phyloP scores from a whole-genome alignment of 2,329 filamentous ascomycete species.

The Neopestalotiopsis sp. region DNA sequence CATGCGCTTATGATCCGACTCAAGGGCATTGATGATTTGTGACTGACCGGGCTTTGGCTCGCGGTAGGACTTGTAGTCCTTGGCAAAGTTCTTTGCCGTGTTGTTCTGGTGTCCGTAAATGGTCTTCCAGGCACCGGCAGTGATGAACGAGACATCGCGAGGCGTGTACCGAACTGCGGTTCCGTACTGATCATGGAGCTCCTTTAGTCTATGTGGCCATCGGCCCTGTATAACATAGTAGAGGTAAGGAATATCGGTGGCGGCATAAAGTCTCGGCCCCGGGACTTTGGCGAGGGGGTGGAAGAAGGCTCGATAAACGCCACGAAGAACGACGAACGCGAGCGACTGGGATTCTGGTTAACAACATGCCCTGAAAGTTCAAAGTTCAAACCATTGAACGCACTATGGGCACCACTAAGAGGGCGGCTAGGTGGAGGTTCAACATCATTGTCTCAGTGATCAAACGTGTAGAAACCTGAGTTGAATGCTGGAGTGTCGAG shows the following conservation, averaged over 20 bases:
- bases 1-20: slow-evolving; percentile 20
- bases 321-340: background rate
- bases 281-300: slow-evolving; percentile 1
- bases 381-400: background rate
- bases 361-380: background rate
- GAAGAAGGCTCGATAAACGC: background rate
- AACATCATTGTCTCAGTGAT: background rate
- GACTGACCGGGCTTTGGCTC: background rate
- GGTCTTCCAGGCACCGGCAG: background rate
- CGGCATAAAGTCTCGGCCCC: background rate
- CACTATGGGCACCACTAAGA: background rate
- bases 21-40: background rate
- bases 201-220: background rate
- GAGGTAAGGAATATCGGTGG: slow-evolving; percentile 1
- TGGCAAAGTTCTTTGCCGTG: background rate
- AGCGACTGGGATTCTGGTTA: background rate
- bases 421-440: background rate
- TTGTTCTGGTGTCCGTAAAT: slow-evolving; percentile 7
- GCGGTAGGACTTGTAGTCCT: background rate
- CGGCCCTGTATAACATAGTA: background rate
- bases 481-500: background rate
- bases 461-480: background rate
- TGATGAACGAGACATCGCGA: background rate
- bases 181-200: slow-evolving; percentile 3
- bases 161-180: background rate